Evolutionary conservation across 345 rosid genomes (phyloP).

Genomic region (Pistacia atlantica): DNA sequence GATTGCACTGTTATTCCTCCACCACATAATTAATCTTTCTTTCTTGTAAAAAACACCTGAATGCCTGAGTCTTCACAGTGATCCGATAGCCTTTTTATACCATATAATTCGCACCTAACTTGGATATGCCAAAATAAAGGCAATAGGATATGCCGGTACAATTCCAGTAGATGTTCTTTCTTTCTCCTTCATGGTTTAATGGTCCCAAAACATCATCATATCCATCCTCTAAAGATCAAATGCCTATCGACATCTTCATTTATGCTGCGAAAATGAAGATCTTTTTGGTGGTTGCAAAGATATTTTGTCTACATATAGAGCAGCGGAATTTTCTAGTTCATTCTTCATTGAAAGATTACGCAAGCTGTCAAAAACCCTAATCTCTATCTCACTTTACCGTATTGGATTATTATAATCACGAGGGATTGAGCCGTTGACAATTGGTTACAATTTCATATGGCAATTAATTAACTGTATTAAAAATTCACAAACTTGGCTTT

Average conservation of each 20-base stretch:
- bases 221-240: not conserved
- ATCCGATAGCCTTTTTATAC: not conserved
- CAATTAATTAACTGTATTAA: not conserved
- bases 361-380: not conserved
- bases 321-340: not conserved
- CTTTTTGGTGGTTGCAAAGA: not conserved
- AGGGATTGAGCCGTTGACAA: not conserved
- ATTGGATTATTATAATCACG: not conserved
- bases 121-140: slow-evolving; percentile 20
- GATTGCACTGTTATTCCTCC: slow-evolving; percentile 24
- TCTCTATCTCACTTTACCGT: not conserved
- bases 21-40: not conserved
- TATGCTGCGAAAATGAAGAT: slow-evolving; percentile 12
- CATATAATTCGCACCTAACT: slow-evolving; percentile 15
- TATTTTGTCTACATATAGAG: not conserved
- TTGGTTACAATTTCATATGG: not conserved
- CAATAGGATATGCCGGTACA: slow-evolving; percentile 16
- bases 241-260: not conserved
- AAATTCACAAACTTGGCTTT: not conserved
- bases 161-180: slow-evolving; percentile 6
- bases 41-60: not conserved
- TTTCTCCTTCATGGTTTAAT: not conserved
- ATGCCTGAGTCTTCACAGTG: not conserved
- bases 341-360: not conserved
- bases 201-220: slow-evolving; percentile 17